Evolutionary conservation across 805 yeast genomes (phyloP).

Genomic region (Tetrapisispora taiwanensis): DNA sequence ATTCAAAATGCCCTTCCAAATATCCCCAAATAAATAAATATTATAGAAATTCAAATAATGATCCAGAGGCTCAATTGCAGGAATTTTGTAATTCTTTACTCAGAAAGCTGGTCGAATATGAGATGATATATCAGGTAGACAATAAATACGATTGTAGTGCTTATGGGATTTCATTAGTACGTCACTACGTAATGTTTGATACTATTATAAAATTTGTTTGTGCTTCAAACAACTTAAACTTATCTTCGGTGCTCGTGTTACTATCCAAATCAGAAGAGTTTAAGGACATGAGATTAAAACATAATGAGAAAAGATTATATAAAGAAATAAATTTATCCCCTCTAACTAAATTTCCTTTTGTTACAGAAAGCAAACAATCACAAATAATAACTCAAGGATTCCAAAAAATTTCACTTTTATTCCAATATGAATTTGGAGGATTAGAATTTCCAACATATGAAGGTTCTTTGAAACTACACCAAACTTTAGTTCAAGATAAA

Average conservation of each 20-base stretch:
- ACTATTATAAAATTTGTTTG: constrained; percentile 33
- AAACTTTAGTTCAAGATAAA: constrained; percentile 37
- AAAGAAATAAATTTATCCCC: constrained; percentile 36
- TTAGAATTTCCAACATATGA: constrained; percentile 36
- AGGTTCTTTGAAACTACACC: constrained; percentile 33
- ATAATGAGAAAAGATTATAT: constrained; percentile 36
- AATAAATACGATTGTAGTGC: constrained; percentile 27
- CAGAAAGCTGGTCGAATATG: constrained; percentile 24
- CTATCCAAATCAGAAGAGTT: constrained; percentile 35
- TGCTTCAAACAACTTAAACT: constrained; percentile 5
- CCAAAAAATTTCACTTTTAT: constrained; percentile 35
- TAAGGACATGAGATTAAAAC: constrained; percentile 31
- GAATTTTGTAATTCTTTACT: constrained; percentile 30
- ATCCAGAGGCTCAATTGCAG: constrained; percentile 26
- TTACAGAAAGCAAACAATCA: constrained; percentile 22
- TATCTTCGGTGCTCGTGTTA: constrained; percentile 19
- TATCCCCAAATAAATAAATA: constrained; percentile 28
- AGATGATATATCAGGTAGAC: constrained; percentile 21
- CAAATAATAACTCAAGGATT: constrained; percentile 16
- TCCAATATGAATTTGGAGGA: constrained; percentile 45
- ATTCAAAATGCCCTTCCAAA: constrained; percentile 31
- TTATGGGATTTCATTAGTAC: constrained; percentile 41
- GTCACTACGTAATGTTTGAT: constrained; percentile 36
- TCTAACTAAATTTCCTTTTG: constrained; percentile 30
- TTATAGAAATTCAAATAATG: constrained; percentile 5